phyloP scores from a whole-genome alignment of 306 rosid species.

The Glycine tomentella region DNA sequence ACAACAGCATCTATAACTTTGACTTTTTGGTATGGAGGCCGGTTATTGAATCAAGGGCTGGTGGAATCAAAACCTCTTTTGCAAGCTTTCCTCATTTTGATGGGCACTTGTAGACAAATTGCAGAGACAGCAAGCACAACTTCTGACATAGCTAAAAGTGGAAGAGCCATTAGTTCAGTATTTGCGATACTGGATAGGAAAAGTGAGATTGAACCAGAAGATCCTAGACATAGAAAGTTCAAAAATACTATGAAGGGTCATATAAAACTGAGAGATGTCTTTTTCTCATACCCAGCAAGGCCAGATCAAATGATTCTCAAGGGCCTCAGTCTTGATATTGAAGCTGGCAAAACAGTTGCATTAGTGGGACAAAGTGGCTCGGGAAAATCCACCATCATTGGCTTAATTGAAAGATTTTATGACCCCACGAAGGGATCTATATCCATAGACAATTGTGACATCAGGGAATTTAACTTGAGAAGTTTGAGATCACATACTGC shows the following conservation, averaged over 20 bases:
- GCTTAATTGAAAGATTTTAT: slow-evolving; percentile 80
- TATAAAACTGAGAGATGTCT: slow-evolving; percentile 62
- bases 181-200: slow-evolving; percentile 69
- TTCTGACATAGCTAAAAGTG: slow-evolving; percentile 73
- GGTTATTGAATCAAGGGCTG: slow-evolving; percentile 51
- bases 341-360: slow-evolving; percentile 75
- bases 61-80: slow-evolving; percentile 60
- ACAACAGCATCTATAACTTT: slow-evolving; percentile 67
- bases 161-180: slow-evolving; percentile 66
- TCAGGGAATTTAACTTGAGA: slow-evolving; percentile 61
- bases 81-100: slow-evolving; percentile 74
- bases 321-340: slow-evolving; percentile 64
- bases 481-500: slow-evolving; percentile 74
- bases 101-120: slow-evolving; percentile 76
- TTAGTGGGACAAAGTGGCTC: slow-evolving; percentile 88
- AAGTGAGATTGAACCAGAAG: slow-evolving; percentile 74
- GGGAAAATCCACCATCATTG: slow-evolving; percentile 84
- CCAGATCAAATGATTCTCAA: slow-evolving; percentile 77
- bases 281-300: slow-evolving; percentile 73
- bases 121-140: slow-evolving; percentile 87
- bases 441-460: slow-evolving; percentile 60
- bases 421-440: slow-evolving; percentile 72
- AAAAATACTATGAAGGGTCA: slow-evolving; percentile 55
- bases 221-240: slow-evolving; percentile 42
- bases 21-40: slow-evolving; percentile 86